Evolutionary conservation across 2,329 filamentous ascomycete species (phyloP), one percentile per base, ranked within the genome.

Genomic region (Cladosporium sphaerospermum): DNA sequence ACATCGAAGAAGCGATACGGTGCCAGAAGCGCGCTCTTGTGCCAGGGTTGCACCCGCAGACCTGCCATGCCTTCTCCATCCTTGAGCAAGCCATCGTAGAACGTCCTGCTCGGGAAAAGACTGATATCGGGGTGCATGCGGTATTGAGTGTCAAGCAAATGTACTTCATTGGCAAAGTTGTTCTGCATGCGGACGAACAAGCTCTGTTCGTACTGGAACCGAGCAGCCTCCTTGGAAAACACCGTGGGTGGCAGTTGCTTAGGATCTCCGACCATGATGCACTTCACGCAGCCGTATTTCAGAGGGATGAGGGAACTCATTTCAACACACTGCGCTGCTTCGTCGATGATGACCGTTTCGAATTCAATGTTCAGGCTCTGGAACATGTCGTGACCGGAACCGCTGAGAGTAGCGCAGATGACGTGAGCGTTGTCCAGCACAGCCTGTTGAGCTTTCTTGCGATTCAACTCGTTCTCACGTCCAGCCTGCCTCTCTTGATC

Each of bases 111-210:
- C 1, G 95, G 93, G 69, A 96, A 99, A 49, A 77, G 71, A 69
- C 90, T 96, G 67, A 99, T 99, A 61, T 93, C 89, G 0, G 95
- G 93, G 72, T 99, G 93, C 95, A 99, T 99, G 71, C 93, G 93
- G 69, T 99, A 99, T 67, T 99, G 93, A 53, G 87, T 93, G 66
- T 97, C 92, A n/a, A 99, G 82, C 23, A 99, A 78, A 73, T 99
- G 92, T 13, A 99, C 84, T 59, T 95, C 86, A 32, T 87, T 77
- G 1, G 89, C 88, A 62, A 92, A 85, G 59, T 96, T 96, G 63
- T 85, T 84, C 67, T 97, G 93, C 92, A 99, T 99, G 33, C 93
- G 87, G 51, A 97, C 93, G 74, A 99, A 99, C 71, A 99, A 76
- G 78, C 89, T 96, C 73, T 99, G 93, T 66, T 97, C 92, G 71